phyloP scores from a whole-genome alignment of 371 early-diverging fungal genomes.

The Nosema muscidifuracis region DNA sequence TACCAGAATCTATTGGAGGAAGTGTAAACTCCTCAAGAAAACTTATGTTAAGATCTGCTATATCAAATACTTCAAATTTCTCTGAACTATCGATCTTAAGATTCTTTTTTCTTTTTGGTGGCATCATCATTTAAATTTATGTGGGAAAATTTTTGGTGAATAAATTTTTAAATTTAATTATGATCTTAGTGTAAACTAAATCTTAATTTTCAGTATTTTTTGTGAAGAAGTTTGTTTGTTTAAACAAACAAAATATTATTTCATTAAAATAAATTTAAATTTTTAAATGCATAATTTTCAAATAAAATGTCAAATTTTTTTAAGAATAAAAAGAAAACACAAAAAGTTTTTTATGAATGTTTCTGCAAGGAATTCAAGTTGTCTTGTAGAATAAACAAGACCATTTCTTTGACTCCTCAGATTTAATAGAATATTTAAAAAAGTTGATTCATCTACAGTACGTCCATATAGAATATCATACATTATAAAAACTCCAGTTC shows the following conservation, averaged over 20 bases:
- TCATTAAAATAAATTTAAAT: too few relatives aligned
- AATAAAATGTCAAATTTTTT: too few relatives aligned
- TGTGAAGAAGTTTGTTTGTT: not conserved
- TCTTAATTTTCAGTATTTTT: not conserved
- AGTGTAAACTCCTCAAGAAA: constrained; percentile 46
- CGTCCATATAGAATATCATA: constrained; percentile 66
- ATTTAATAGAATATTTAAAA: constrained; percentile 52
- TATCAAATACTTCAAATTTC: not conserved
- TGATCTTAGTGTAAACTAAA: too few relatives aligned
- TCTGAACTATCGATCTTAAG: not conserved
- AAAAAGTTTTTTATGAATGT: not conserved
- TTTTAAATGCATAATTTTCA: too few relatives aligned
- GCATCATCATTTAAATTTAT: not conserved
- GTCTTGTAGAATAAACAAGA: constrained; percentile 46
- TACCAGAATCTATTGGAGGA: constrained; percentile 45
- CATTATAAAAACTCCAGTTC: constrained; percentile 81
- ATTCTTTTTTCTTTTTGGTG: constrained; percentile 7
- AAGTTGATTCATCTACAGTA: constrained; percentile 23
- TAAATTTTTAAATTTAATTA: too few relatives aligned
- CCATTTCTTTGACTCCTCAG: constrained; percentile 49
- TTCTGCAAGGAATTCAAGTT: constrained; percentile 28
- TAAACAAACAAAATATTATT: not conserved
- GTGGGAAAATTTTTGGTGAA: too few relatives aligned
- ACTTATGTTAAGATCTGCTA: not conserved
- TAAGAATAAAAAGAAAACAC: too few relatives aligned